These are phyloP conservation scores for Xylaria arbuscula DNA, from an alignment of 2,329 filamentous ascomycete genomes.

Conservation along the genomic window DNA sequence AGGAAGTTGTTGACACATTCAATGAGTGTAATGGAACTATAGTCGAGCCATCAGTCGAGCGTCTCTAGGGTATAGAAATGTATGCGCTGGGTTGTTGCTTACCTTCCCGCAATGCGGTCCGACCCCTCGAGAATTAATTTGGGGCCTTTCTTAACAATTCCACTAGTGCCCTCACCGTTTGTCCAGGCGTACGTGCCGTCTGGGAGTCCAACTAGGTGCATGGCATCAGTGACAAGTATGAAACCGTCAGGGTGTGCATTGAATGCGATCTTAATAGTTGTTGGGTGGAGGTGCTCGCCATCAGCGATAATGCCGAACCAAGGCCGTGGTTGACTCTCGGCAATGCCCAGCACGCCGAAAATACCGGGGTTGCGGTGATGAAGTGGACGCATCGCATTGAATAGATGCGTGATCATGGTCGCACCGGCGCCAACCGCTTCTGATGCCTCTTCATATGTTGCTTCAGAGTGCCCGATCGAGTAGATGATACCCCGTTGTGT, in stretches of 20 bases:
- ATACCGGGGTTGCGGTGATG: conserved; percentile 92
- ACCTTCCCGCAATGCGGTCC: conserved; percentile 81
- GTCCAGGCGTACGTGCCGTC: conserved; percentile 90
- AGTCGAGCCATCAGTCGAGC: conserved; percentile 7
- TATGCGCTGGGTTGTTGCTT: conserved; percentile 48
- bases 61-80: background rate
- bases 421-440: conserved; percentile 78
- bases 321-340: conserved; percentile 68
- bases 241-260: conserved; percentile 86
- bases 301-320: conserved; percentile 93
- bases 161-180: conserved; percentile 71
- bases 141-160: conserved; percentile 76
- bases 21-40: conserved; percentile 76
- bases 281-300: conserved; percentile 89
- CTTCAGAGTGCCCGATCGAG: conserved; percentile 87
- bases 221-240: conserved; percentile 91
- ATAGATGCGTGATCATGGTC: conserved; percentile 91
- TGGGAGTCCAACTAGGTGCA: conserved; percentile 85
- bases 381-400: conserved; percentile 92
- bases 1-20: conserved; percentile 87
- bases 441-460: conserved; percentile 84
- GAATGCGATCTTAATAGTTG: conserved; percentile 88
- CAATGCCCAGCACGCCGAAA: conserved; percentile 83
- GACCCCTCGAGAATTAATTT: conserved; percentile 81
- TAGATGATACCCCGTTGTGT: conserved; percentile 74